Evolutionary conservation across 2,329 filamentous ascomycete genomes (phyloP), one percentile per base, ranked within the genome.

Genomic region (Sporothrix curviconia): DNA sequence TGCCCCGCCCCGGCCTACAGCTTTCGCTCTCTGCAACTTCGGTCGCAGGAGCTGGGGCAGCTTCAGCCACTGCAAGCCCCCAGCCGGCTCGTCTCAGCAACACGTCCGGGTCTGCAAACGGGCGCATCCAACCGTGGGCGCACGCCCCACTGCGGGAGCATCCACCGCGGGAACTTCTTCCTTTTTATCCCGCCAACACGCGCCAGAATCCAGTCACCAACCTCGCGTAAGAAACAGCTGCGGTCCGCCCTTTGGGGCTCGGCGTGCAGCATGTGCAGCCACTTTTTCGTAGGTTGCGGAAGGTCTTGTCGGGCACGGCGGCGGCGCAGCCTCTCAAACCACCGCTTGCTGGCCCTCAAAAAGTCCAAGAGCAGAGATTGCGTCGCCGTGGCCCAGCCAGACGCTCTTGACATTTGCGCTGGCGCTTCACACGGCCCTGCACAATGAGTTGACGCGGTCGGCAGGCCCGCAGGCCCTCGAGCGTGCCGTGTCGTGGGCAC

Each of bases 401-500:
- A 96, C 67, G 53, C 82, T 80, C 60, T 74, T 79, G 56, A 89
- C 80, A n/a, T 73, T 69, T 24, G 73, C 69, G 70, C 81, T 69
- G 67, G 83, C n/a, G 69, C 62, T 65, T 72, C 30, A 83, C 71
- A 52, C 74, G 77, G 3, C 85, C 86, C 6, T 70, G 72, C 5
- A 81, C 73, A 60, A 95, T 72, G 55, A 77, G 5, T 73, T 73
- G 1, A 86, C 86, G 25, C 92, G 81, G 68, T 95, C 89, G 62
- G 96, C 73, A 79, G 96, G 79, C 0, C 82, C 85, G 0, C 34
- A 96, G 69, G 1, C 89, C 89, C 69, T 92, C 86, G n/a, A 79
- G 77, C 7, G 92, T 96, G 36, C 90, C 2, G 84, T 92, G 70
- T 92, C 80, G 72, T 96, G 91, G 70, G n/a, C n/a, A n/a, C 85